Base-by-base conservation (phyloP, 805 yeast genomes). In the Teunomyces lycoperdinae region DNA sequence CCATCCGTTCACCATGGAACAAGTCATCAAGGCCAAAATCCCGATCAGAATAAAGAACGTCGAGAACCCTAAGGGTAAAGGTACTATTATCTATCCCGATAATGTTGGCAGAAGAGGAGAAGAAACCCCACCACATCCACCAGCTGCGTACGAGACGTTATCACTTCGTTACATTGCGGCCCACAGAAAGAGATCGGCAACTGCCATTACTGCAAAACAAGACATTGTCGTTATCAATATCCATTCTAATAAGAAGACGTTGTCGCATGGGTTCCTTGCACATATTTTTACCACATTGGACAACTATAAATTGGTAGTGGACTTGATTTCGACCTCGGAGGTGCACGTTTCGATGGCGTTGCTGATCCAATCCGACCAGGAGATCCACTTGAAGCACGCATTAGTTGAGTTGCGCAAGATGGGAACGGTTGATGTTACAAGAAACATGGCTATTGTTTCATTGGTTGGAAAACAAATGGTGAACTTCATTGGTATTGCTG, bases 1-100 rank as follows among this genome's bases (percentile, higher is more conserved):
- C 58, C 99, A 94, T 63, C 99, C 99, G 3, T 91, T 94, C 75
- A 94, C 99, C 17, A 94, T 94, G 99, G 98, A 92, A 71, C 99
- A 94, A 73, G 99, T 92, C 49, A 94, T 94, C 58, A 83, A 84
- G 57, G 97, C 97, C 20, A 88, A 85, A 63, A 94, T 94, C 63
- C 99, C 99, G 42, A 94, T 94, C 64, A 82, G 97, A 63, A 94
- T 94, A 61, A 94, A 94, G 68, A 94, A 94, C 67, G 99, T 94
- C 46, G 91, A 83, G 68, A 92, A 92, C 67, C 97, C 98, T 44
- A 65, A 64, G n/a, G 98, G 98, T 41, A 79, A 78, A 42, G 99
- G 99, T 57, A 94, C 99, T 13, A 80, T 92, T 53, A 90, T 94
- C 38, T 94, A 87, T 67, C 99, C 99, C 1, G 96, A 88, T 64